Base-by-base conservation (phyloP, 2,329 filamentous ascomycete genomes). In the Aureobasidium subglaciale region DNA sequence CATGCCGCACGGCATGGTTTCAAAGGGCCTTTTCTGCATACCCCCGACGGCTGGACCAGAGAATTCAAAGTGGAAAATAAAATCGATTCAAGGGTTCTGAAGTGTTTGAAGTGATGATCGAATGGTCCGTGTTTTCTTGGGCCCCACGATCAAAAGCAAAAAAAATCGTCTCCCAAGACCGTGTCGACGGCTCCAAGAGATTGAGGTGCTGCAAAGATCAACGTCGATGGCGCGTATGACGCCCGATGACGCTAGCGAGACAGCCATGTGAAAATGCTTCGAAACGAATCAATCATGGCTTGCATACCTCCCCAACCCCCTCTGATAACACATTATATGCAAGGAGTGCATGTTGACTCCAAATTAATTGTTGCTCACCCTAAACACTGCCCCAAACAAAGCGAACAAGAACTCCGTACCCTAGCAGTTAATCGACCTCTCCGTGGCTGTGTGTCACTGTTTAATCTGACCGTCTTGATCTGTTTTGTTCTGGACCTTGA, bases 251-350 rank as follows among this genome's bases (percentile, higher is more conserved):
- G 37, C 49, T 40, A 7, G 22, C 16, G 9, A 6, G 16, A 40
- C 48, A n/a, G 16, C 35, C 48, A 53, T 53, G 48, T 53, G 48
- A 53, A 53, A 52, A 18, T 37, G 25, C 20, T 27, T 50, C 24
- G 46, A 38, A 50, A 53, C 42, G 35, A 42, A 42, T 42, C 27
- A 42, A 16, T 32, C 16, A 53, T 34, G 29, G 38, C 27, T 52
- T 53, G 27, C 49, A 53, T 53, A 25, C 37, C 49, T 53, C 13
- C 16, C 24, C 37, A 30, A 34, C 49, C 27, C 11, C 27, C 25
- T 9, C 20, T n/a, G 9, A n/a, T 10, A 22, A 30, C 25, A 6
- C n/a, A 25, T 42, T 20, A 13, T n/a, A 53, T 30, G 37, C 49
- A 53, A 42, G 49, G 49, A 15, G 24, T 3, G 9, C 11, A 35